A percentile compares a stretch with the other conserved stretches of the same genome.
phyloP scores from a whole-genome alignment of 345 rosid species.

The Citrus maxima region DNA sequence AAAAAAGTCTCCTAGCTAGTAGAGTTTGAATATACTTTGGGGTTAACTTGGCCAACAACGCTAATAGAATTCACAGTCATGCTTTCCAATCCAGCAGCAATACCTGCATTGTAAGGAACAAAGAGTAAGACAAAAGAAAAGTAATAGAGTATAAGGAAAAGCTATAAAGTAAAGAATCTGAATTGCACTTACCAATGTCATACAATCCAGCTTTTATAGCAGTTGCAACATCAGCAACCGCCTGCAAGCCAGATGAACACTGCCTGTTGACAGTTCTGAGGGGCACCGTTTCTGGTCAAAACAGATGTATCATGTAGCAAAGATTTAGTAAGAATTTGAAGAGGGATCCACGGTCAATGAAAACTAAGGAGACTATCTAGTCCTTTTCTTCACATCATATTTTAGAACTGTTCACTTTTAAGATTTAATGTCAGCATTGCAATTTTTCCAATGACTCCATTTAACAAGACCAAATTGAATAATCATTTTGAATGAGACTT shows the following conservation, averaged over 20 bases:
- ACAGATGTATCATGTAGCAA: neutral
- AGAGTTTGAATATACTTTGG: slow-evolving; percentile 45
- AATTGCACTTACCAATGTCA: slow-evolving; percentile 54
- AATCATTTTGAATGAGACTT: neutral
- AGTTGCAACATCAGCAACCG: slow-evolving; percentile 92
- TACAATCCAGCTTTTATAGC: slow-evolving; percentile 83
- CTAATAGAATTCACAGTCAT: slow-evolving; percentile 53
- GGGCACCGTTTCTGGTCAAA: slow-evolving; percentile 67
- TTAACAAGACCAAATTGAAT: too few relatives aligned
- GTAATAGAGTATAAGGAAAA: neutral
- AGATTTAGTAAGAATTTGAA: neutral
- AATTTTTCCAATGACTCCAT: neutral
- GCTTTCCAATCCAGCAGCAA: slow-evolving; percentile 90
- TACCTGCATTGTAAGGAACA: slow-evolving; percentile 45
- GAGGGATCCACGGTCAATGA: neutral
- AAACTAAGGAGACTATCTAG: neutral
- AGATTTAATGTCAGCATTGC: neutral
- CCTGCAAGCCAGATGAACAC: slow-evolving; percentile 93
- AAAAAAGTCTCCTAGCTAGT: neutral
- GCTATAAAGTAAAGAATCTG: neutral
- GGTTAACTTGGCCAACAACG: slow-evolving; percentile 38
- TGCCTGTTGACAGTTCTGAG: slow-evolving; percentile 89
- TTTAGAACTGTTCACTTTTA: neutral
- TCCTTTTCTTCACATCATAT: slow-evolving; percentile 2
- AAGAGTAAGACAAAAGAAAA: slow-evolving; percentile 7